Percentiles rank a stretch among this genome's conserved stretches.
Evolutionary conservation across 1,284 basidiomycete species (phyloP).

Genomic region (Leccinum solheimii): DNA sequence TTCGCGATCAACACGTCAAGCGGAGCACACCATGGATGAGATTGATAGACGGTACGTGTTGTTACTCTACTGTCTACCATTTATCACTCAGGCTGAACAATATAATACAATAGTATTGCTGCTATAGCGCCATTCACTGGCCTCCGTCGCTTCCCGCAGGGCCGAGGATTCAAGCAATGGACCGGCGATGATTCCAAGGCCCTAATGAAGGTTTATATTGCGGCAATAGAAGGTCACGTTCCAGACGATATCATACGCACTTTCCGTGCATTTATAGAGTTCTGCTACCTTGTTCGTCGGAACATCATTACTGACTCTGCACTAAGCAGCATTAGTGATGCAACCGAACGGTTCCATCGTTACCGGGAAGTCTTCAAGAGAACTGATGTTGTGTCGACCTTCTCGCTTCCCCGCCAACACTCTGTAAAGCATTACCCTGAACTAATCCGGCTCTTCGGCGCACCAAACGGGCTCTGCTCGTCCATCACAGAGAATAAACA

Average conservation of each 20-base stretch:
- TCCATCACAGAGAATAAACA: no score
- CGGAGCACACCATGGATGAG: background rate
- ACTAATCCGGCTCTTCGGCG: background rate
- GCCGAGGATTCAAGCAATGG: slow-evolving; percentile 8
- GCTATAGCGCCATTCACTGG: background rate
- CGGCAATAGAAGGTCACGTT: slow-evolving; percentile 7
- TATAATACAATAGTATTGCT: background rate
- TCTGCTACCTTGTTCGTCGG: slow-evolving; percentile 2
- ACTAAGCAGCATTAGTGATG: no score
- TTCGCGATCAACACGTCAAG: background rate
- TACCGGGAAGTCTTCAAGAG: no score
- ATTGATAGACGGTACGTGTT: background rate
- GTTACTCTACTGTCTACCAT: background rate
- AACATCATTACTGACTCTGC: background rate
- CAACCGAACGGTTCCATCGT: no score
- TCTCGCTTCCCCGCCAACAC: slow-evolving; percentile 3
- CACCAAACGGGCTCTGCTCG: background rate
- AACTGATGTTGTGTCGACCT: background rate
- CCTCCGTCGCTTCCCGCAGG: background rate
- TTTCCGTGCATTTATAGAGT: slow-evolving; percentile 1
- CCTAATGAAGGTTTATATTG: slow-evolving; percentile 9
- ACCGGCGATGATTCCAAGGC: slow-evolving; percentile 3
- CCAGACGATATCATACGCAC: background rate
- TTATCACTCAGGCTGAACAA: background rate
- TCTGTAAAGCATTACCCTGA: background rate